These are phyloP conservation scores for Aspergillus campestris DNA, from an alignment of 495 filamentous ascomycete genomes.

Conservation along the genomic window DNA sequence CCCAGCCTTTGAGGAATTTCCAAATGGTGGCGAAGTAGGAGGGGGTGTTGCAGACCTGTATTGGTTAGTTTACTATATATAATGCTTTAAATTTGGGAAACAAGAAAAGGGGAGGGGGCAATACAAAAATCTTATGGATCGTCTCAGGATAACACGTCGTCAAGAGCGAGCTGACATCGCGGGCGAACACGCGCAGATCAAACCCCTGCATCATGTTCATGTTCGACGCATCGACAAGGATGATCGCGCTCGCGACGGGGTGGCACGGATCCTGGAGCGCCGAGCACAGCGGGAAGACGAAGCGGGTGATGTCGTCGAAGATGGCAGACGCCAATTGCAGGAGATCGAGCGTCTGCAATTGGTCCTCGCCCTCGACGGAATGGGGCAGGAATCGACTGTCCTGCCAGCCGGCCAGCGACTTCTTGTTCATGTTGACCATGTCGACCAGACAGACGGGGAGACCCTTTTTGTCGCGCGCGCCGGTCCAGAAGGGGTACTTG, in stretches of 20 bases:
- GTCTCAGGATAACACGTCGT: slow-evolving; percentile 27
- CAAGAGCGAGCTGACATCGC: slow-evolving; percentile 18
- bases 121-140: slow-evolving; percentile 20
- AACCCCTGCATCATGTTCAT: slow-evolving; percentile 22
- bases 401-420: slow-evolving; percentile 11
- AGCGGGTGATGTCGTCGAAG: slow-evolving; percentile 19
- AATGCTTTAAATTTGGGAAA: not conserved
- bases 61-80: not conserved
- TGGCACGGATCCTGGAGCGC: slow-evolving; percentile 5
- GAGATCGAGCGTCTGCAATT: slow-evolving; percentile 7
- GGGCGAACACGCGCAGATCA: slow-evolving; percentile 15
- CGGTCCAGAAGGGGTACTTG: slow-evolving; percentile 31
- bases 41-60: slow-evolving; percentile 22
- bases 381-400: slow-evolving; percentile 5
- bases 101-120: not conserved
- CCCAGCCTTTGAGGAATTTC: slow-evolving; percentile 17
- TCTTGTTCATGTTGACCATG: slow-evolving; percentile 10
- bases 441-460: slow-evolving; percentile 21
- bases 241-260: slow-evolving; percentile 14
- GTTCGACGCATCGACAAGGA: slow-evolving; percentile 18
- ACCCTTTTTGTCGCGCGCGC: slow-evolving; percentile 20
- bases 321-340: slow-evolving; percentile 15
- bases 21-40: slow-evolving; percentile 19
- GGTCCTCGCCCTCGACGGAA: not conserved
- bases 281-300: slow-evolving; percentile 26